Evolutionary conservation across 306 rosid species (phyloP), one percentile per base, ranked within the genome.

Genomic region (Arachis stenosperma): DNA sequence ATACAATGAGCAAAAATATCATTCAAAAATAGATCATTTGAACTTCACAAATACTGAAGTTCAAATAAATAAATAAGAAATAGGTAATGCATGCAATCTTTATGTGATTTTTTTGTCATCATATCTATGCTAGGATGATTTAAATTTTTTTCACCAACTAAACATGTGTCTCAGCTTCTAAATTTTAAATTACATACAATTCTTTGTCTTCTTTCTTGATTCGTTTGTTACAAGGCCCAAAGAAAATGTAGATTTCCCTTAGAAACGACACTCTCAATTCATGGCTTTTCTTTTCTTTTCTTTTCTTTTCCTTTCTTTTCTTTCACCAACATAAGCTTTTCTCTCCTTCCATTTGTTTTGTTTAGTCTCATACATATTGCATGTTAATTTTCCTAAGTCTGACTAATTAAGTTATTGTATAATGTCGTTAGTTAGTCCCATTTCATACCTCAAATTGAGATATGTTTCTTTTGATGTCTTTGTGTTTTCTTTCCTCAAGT

Each of bases 371-470:
- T 77, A 42, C 8, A 77, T 47, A 12, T 47, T 12, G 12, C 37
- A 44, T 3, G 11, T 14, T 17, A 75, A 33, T 68, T 64, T 9
- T 47, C 60, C 59, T 40, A 68, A 17, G 17, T 17, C 17, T 17
- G 17, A 17, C 0, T 17, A 17, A 17, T 17, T 17, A 17, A 60
- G 81, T 68, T 14, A 61, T 12, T 40, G n/a, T 8, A 22, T 7
- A 54, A 61, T 67, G 67, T 13, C 47, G 83, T 80, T 80, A 69
- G 70, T 17, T 33, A 43, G 83, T 79, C 83, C 22, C 33, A 14
- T 60, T 67, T 66, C 65, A 67, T 43, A 66, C 67, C 50, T 61
- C 33, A 61, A 69, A 10, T 41, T 61, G 71, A 42, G 56, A 27
- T 61, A 17, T 29, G 2, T 56, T 61, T 63, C 17, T 37, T 69